These are phyloP conservation scores for Rhizophagus prolifer DNA, from an alignment of 192 early-diverging fungal genomes.

Conservation along the genomic window DNA sequence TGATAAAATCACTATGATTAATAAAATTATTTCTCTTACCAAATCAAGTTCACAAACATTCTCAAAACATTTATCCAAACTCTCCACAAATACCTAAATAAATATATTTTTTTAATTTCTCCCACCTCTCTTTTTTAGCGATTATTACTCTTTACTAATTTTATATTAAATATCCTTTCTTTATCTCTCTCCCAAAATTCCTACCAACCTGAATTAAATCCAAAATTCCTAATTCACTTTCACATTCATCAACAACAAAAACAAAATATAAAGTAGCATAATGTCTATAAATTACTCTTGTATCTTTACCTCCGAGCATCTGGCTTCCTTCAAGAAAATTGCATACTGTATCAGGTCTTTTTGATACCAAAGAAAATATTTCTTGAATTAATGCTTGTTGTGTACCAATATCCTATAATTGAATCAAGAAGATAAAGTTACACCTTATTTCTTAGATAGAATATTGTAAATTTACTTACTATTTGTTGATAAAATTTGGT, in stretches of 20 bases:
- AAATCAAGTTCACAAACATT: slow-evolving; percentile 98
- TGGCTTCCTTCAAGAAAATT: slow-evolving; percentile 89
- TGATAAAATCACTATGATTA: background rate
- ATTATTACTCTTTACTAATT: too few relatives aligned
- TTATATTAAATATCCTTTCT: too few relatives aligned
- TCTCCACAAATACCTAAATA: slow-evolving; percentile 88
- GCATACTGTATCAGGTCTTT: slow-evolving; percentile 84
- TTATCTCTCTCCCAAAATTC: background rate
- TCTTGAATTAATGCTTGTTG: slow-evolving; percentile 88
- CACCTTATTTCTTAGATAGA: background rate
- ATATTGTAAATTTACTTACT: slow-evolving; percentile 41
- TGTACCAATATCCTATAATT: slow-evolving; percentile 65
- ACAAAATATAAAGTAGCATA: slow-evolving; percentile 99
- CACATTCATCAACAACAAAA: slow-evolving; percentile 94
- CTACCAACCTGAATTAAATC: slow-evolving; percentile 86
- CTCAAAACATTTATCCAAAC: slow-evolving; percentile 86
- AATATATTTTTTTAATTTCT: background rate
- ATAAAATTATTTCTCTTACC: slow-evolving; percentile 39
- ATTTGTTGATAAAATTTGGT: slow-evolving; percentile 94
- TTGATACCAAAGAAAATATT: slow-evolving; percentile 82
- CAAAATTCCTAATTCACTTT: slow-evolving; percentile 94
- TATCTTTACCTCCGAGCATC: slow-evolving; percentile 77
- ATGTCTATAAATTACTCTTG: slow-evolving; percentile 92
- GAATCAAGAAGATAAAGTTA: background rate
- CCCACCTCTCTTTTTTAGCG: too few relatives aligned